Conservation (phyloP, 2,329 filamentous ascomycete species). For the Tricladium varicosporioides region DNA sequence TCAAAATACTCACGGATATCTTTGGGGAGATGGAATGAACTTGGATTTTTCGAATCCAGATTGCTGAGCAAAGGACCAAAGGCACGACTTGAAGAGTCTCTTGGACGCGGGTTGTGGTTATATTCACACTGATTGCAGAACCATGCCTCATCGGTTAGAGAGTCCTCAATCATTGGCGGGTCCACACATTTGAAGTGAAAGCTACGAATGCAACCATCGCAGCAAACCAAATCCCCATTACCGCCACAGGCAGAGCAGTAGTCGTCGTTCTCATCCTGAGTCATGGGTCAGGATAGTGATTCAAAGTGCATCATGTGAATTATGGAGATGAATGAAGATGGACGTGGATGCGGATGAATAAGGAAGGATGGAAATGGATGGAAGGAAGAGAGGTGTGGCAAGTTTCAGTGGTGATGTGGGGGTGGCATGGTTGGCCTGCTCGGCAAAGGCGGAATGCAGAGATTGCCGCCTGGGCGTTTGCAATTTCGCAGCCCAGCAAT, state of each 20-base stretch:
- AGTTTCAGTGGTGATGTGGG: conserved; percentile 24
- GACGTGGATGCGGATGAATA: conserved; percentile 11
- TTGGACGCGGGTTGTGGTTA: conserved; percentile 39
- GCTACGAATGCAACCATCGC: conserved; percentile 85
- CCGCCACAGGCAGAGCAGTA: conserved; percentile 84
- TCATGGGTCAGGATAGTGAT: conserved; percentile 25
- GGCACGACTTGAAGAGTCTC: conserved; percentile 46
- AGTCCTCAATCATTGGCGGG: conserved; percentile 62
- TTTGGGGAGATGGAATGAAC: conserved; percentile 69
- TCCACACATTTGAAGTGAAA: conserved; percentile 90
- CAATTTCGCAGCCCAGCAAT: conserved; percentile 16
- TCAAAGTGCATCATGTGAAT: not conserved
- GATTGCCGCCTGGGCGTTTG: conserved; percentile 29
- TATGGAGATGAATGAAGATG: conserved; percentile 5
- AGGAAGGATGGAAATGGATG: conserved; percentile 7
- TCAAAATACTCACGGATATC: conserved; percentile 74
- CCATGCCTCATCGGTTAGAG: conserved; percentile 76
- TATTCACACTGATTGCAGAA: conserved; percentile 73
- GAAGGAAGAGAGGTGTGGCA: conserved; percentile 19
- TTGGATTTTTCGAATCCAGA: conserved; percentile 67
- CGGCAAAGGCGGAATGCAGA: conserved; percentile 33
- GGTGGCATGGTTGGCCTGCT: conserved; percentile 27
- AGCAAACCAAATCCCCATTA: conserved; percentile 84
- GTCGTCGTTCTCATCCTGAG: conserved; percentile 77
- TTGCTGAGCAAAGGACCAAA: conserved; percentile 63